Evolutionary conservation across 805 yeast species (phyloP).

Genomic region (Spathaspora boniae): DNA sequence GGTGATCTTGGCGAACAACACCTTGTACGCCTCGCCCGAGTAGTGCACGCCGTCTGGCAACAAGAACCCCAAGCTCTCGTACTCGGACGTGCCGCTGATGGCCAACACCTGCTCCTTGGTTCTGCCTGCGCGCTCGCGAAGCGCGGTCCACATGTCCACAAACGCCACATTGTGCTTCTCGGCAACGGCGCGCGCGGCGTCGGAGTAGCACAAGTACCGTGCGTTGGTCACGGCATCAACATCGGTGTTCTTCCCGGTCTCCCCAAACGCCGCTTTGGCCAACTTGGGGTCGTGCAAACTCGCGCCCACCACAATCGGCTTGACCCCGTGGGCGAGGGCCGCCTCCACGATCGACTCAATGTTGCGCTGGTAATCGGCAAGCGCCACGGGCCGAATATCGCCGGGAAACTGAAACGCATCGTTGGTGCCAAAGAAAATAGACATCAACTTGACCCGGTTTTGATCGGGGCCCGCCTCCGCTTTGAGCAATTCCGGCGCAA

Average conservation of each 20-base stretch:
- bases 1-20: slow-evolving; percentile 45
- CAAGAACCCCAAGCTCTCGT: slow-evolving; percentile 4
- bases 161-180: slow-evolving; percentile 48
- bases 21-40: slow-evolving; percentile 48
- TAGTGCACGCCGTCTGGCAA: slow-evolving; percentile 58
- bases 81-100: slow-evolving; percentile 21
- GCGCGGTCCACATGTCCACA: slow-evolving; percentile 50
- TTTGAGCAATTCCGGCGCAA: slow-evolving; percentile 43
- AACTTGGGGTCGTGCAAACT: slow-evolving; percentile 47
- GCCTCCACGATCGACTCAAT: slow-evolving; percentile 38
- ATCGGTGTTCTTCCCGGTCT: slow-evolving; percentile 1
- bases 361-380: slow-evolving; percentile 49
- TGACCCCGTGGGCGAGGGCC: slow-evolving; percentile 41
- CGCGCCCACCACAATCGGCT: slow-evolving; percentile 61
- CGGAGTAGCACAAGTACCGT: slow-evolving; percentile 46
- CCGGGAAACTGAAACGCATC: slow-evolving; percentile 39
- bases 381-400: slow-evolving; percentile 43
- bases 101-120: slow-evolving; percentile 37
- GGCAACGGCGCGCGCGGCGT: slow-evolving; percentile 47
- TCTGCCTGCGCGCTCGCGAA: slow-evolving; percentile 30
- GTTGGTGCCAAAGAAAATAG: slow-evolving; percentile 79
- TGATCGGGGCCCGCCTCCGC: slow-evolving; percentile 24
- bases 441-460: slow-evolving; percentile 39
- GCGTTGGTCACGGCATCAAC: slow-evolving; percentile 40
- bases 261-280: slow-evolving; percentile 18